Evolutionary conservation across 2,329 filamentous ascomycete species (phyloP), one percentile per base, ranked within the genome.

Genomic region (Leptosphaerulina australis): DNA sequence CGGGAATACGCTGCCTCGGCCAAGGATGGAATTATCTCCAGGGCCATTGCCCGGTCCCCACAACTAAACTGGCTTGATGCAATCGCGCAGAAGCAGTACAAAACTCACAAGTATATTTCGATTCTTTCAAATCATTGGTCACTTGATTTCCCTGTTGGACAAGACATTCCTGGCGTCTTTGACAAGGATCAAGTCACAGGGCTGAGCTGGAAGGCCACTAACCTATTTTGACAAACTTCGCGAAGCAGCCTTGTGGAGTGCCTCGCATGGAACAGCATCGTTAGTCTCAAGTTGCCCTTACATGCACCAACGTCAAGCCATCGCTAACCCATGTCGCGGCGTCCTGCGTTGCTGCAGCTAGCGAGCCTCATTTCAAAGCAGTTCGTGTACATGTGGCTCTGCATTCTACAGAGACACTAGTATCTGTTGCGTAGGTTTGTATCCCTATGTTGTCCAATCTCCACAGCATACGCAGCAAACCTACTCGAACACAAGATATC

Each of bases 161-260:
- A n/a, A 49, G 8, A 35, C 31, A 45, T 36, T 30, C 35, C 48
- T 41, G 41, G 30, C 48, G 29, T 24, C 29, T 26, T 40, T 33
- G 30, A 14, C 30, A 17, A 9, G 29, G 29, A 15, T 21, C 15
- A 15, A 20, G 35, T 39, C 15, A 25, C 48, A 46, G 36, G 48
- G 48, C 48, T 43, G 41, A 41, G 48, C 36, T 11, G 3, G 22
- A 24, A 20, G 17, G 17, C 9, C 35, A 30, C 48, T 51, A 51
- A 37, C 41, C 40, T 14, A 5, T n/a, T 24, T 31, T 24, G 48
- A 51, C 41, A 46, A 51, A 36, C 24, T 36, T 37, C 41, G 48
- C 48, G 48, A 43, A 51, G 41, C 20, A 29, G 48, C 48, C 48
- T 51, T 51, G 48, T 30, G 21, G 25, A 33, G 21, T 43, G 48